Conservation (phyloP, 1,284 basidiomycete genomes). For the Vanrija pseudolonga region DNA sequence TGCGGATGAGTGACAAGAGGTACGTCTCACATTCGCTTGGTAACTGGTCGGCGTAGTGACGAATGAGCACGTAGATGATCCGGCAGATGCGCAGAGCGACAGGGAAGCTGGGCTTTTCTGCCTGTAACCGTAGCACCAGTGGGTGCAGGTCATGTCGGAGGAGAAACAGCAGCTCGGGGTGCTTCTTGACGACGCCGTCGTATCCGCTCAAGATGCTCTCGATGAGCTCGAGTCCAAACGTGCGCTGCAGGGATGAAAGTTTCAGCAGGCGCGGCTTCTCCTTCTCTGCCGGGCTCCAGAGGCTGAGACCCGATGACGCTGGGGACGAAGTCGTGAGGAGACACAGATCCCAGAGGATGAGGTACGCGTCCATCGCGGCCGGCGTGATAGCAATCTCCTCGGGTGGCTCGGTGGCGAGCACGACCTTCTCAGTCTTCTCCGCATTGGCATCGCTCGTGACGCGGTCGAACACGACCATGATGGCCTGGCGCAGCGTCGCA, state of each 20-base stretch:
- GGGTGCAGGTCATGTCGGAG: slow-evolving; percentile 86
- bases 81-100: slow-evolving; percentile 85
- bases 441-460: slow-evolving; percentile 50
- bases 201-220: slow-evolving; percentile 97
- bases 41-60: slow-evolving; percentile 81
- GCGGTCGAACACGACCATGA: slow-evolving; percentile 98
- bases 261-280: slow-evolving; percentile 80
- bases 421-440: slow-evolving; percentile 37
- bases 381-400: slow-evolving; percentile 59
- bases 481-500: slow-evolving; percentile 88
- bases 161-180: slow-evolving; percentile 75
- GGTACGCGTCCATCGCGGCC: slow-evolving; percentile 79
- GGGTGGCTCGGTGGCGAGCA: slow-evolving; percentile 58
- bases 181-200: slow-evolving; percentile 80
- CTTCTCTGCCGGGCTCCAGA: slow-evolving; percentile 38
- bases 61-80: slow-evolving; percentile 86
- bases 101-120: slow-evolving; percentile 78
- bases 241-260: slow-evolving; percentile 80
- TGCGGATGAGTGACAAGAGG: slow-evolving; percentile 71
- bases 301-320: slow-evolving; percentile 19
- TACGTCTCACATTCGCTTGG: slow-evolving; percentile 79
- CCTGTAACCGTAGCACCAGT: slow-evolving; percentile 77
- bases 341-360: slow-evolving; percentile 85
- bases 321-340: slow-evolving; percentile 57
- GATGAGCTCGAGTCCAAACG: slow-evolving; percentile 90